Percentiles rank a stretch among this genome's conserved stretches.
These are phyloP conservation scores for Apophysomyces elegans DNA, from an alignment of 371 early-diverging fungal genomes.

Conservation along the genomic window DNA sequence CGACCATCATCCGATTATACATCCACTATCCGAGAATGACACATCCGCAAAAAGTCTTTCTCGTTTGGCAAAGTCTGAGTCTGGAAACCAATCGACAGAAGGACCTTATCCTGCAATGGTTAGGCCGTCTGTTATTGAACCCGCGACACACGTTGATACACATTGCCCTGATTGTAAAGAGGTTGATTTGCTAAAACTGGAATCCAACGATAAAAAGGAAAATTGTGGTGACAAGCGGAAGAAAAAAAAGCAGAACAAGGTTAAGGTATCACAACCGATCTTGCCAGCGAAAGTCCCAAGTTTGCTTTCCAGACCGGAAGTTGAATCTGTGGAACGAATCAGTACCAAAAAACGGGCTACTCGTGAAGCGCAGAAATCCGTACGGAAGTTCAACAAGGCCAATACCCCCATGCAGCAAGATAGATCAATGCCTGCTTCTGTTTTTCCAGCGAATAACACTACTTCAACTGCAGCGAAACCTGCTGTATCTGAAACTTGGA, in stretches of 20 bases:
- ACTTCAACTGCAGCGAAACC: neutral
- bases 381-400: neutral
- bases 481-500: neutral
- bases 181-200: neutral
- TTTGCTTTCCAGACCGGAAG: neutral
- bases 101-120: neutral
- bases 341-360: neutral
- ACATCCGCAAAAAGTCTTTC: neutral
- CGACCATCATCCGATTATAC: neutral
- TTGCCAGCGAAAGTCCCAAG: neutral
- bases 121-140: neutral
- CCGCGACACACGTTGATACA: neutral
- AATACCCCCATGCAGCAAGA: neutral
- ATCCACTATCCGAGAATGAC: constrained; percentile 1
- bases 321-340: constrained; percentile 8
- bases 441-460: neutral
- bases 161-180: neutral
- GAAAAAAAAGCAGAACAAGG: constrained; percentile 5
- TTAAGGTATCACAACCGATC: neutral
- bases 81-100: neutral
- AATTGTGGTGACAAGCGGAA: neutral
- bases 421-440: neutral
- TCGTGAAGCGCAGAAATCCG: neutral
- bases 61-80: neutral
- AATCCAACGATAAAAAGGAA: neutral